These are phyloP conservation scores for Mrakia blollopis DNA, from an alignment of 768 basidiomycete species.

Conservation along the genomic window DNA sequence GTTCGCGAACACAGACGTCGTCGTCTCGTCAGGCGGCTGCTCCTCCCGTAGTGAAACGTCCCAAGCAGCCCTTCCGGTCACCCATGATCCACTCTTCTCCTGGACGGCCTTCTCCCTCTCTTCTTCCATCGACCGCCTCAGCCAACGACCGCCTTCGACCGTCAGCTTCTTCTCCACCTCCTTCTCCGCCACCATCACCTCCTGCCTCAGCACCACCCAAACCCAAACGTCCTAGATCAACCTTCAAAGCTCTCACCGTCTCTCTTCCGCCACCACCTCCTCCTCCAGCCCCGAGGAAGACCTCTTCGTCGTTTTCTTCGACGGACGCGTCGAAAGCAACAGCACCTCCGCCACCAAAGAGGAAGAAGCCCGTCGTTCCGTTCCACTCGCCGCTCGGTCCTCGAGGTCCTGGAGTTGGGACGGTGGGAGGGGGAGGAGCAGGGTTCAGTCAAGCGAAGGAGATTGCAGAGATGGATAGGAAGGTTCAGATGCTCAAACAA, in stretches of 20 bases:
- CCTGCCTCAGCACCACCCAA: not conserved
- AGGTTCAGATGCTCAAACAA: constrained; percentile 5
- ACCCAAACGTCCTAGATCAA: not conserved
- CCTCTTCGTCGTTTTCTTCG: not conserved
- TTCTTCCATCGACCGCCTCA: not conserved
- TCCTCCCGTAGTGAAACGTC: not conserved
- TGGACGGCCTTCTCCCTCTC: not conserved
- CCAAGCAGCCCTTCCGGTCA: not conserved
- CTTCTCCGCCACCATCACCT: not conserved
- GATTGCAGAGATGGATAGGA: constrained; percentile 3
- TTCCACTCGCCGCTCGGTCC: not conserved
- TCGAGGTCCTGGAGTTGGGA: not conserved
- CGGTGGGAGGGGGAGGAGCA: not conserved
- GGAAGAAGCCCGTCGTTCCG: not conserved
- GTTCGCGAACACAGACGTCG: not conserved
- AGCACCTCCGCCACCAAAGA: not conserved
- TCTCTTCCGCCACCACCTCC: not conserved
- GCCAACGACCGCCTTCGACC: not conserved
- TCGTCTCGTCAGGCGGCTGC: not conserved
- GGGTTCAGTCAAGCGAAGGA: not conserved
- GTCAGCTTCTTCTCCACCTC: not conserved
- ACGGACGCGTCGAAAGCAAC: not conserved
- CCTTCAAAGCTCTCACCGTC: constrained; percentile 12
- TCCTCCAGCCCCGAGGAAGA: not conserved
- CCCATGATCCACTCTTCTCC: constrained; percentile 1